These are phyloP conservation scores for Friedmanniomyces simplex DNA, from an alignment of 495 filamentous ascomycete genomes.

Conservation along the genomic window DNA sequence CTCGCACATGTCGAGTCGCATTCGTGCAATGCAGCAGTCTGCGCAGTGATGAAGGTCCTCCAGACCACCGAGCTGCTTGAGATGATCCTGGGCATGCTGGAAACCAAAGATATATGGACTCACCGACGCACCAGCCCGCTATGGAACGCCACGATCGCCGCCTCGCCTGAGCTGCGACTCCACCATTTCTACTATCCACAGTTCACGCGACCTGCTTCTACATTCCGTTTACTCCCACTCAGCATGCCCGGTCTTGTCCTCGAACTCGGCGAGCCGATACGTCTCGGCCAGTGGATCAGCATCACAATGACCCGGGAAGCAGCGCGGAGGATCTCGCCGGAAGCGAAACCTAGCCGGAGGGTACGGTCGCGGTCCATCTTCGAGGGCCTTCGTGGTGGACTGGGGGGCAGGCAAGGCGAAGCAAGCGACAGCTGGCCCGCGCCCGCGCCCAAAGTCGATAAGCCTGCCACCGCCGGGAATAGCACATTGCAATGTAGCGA, in stretches of 20 bases:
- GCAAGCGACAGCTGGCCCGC: neutral
- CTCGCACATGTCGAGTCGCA: neutral
- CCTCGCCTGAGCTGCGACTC: slow-evolving; percentile 13
- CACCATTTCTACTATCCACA: slow-evolving; percentile 9
- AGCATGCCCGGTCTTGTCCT: slow-evolving; percentile 7
- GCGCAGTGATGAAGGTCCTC: slow-evolving; percentile 6
- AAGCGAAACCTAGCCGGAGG: neutral
- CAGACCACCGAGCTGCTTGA: slow-evolving; percentile 16
- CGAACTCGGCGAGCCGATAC: slow-evolving; percentile 4
- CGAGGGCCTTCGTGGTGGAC: slow-evolving; percentile 11
- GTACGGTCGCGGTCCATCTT: slow-evolving; percentile 7
- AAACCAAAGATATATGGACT: slow-evolving; percentile 2
- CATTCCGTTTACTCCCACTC: slow-evolving; percentile 4
- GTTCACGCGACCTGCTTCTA: neutral
- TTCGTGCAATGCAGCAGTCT: neutral
- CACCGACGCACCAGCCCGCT: neutral
- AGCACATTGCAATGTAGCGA: neutral
- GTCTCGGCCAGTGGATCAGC: slow-evolving; percentile 11
- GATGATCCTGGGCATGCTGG: neutral
- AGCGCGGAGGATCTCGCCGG: neutral
- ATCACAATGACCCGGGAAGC: slow-evolving; percentile 6
- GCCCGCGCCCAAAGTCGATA: neutral
- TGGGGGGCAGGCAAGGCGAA: neutral
- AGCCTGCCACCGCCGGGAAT: too few species aligned
- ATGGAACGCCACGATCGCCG: slow-evolving; percentile 2